phyloP scores from a whole-genome alignment of 2,329 filamentous ascomycete genomes.

The Ophiostoma sp. region DNA sequence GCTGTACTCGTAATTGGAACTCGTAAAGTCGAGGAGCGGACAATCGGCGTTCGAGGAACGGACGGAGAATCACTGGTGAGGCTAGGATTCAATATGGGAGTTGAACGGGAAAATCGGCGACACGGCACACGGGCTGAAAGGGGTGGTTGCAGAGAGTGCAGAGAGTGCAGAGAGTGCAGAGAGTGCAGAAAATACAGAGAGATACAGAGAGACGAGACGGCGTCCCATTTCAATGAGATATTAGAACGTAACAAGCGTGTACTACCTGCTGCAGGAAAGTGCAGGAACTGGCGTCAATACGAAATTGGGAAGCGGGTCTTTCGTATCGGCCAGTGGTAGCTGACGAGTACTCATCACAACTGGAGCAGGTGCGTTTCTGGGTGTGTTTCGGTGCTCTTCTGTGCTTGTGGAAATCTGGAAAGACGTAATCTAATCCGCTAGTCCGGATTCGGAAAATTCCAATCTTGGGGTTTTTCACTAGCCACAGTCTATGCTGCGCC shows the following conservation, averaged over 20 bases:
- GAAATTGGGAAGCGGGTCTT: constrained; percentile 22
- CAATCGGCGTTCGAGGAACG: not conserved
- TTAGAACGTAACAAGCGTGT: constrained; percentile 9
- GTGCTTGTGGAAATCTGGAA: not conserved
- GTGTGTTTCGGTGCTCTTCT: not conserved
- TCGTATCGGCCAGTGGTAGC: constrained; percentile 17
- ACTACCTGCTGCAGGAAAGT: not conserved
- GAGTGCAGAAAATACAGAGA: not conserved
- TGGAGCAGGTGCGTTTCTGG: no score
- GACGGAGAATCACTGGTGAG: not conserved
- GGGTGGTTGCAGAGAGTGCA: constrained; percentile 5
- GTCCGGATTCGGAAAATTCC: not conserved
- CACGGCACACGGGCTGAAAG: constrained; percentile 19
- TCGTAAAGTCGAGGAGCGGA: not conserved
- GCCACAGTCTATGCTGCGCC: not conserved
- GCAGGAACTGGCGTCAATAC: constrained; percentile 10
- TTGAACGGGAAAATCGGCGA: not conserved
- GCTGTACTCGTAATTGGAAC: no score
- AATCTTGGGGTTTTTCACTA: not conserved
- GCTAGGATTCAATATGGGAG: not conserved
- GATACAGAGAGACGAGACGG: not conserved
- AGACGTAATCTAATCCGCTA: not conserved
- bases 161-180: not conserved
- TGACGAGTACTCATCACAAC: constrained; percentile 18
- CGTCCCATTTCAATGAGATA: constrained; percentile 14